phyloP scores from a whole-genome alignment of 441 rosid species.

The Adansonia gregorii region DNA sequence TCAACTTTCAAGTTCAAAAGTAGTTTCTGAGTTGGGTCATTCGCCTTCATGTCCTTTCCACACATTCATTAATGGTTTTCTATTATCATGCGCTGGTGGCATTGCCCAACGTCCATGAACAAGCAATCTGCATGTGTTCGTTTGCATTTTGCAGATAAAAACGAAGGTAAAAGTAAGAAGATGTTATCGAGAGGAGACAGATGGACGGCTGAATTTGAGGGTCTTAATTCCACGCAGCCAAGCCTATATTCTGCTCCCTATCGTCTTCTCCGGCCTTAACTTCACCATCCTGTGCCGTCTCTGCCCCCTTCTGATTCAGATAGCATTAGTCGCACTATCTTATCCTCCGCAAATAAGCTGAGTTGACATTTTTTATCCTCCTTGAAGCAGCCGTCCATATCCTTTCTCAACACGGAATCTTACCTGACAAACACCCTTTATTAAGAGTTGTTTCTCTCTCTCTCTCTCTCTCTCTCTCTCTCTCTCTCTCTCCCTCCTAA shows the following conservation, averaged over 20 bases:
- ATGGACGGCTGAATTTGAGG: no score
- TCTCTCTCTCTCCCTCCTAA: no score
- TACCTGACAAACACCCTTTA: not conserved
- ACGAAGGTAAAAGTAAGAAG: no score
- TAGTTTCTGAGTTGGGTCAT: not conserved
- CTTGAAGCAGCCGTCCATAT: not conserved
- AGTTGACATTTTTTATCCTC: not conserved
- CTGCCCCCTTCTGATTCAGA: not conserved
- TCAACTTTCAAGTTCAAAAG: no score
- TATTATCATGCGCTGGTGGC: no score
- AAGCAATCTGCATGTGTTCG: no score
- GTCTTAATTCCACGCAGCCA: no score
- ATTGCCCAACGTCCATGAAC: no score
- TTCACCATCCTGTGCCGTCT: conserved; percentile 14
- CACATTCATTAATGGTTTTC: not conserved
- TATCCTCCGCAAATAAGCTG: not conserved
- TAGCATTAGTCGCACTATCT: not conserved
- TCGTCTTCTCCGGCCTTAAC: conserved; percentile 7
- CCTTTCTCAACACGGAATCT: not conserved
- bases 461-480: no score
- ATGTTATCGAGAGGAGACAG: no score
- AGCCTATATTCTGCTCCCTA: conserved; percentile 42
- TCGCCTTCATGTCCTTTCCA: not conserved
- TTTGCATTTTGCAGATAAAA: no score
- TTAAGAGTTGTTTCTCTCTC: no score